phyloP scores from a whole-genome alignment of 2,329 filamentous ascomycete genomes.

The Aspergillus arachidicola region DNA sequence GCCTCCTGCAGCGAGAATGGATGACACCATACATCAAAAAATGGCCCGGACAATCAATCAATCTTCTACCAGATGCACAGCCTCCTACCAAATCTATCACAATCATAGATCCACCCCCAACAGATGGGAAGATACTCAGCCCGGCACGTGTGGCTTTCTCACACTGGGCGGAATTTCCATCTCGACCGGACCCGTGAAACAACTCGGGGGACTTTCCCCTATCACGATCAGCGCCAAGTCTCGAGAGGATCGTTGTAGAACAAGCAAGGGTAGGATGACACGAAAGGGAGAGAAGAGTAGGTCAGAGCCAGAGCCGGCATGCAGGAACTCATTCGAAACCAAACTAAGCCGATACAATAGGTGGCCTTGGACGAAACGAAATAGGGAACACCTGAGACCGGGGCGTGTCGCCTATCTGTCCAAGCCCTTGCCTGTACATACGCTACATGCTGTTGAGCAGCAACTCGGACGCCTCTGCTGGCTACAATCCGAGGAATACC shows the following conservation, averaged over 20 bases:
- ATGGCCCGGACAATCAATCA: background rate
- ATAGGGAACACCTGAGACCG: background rate
- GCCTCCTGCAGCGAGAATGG: background rate
- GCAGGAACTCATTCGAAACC: background rate
- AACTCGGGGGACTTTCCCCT: background rate
- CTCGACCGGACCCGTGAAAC: background rate
- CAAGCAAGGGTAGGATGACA: background rate
- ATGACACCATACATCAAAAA: background rate
- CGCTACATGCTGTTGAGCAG: background rate
- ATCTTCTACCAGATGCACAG: background rate
- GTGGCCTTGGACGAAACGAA: background rate
- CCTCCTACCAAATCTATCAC: background rate
- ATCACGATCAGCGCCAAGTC: constrained; percentile 1
- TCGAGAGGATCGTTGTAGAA: background rate
- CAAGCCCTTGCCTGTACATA: background rate
- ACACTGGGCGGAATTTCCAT: background rate
- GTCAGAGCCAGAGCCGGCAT: background rate
- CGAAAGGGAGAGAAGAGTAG: background rate
- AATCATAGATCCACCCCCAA: background rate
- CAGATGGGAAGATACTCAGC: background rate
- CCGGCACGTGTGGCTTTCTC: background rate
- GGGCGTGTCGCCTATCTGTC: background rate
- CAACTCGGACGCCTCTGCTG: background rate
- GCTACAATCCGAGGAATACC: background rate
- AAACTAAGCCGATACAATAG: background rate